Conservation (phyloP, 2,329 filamentous ascomycete genomes). For the Verticillium dahliae region DNA sequence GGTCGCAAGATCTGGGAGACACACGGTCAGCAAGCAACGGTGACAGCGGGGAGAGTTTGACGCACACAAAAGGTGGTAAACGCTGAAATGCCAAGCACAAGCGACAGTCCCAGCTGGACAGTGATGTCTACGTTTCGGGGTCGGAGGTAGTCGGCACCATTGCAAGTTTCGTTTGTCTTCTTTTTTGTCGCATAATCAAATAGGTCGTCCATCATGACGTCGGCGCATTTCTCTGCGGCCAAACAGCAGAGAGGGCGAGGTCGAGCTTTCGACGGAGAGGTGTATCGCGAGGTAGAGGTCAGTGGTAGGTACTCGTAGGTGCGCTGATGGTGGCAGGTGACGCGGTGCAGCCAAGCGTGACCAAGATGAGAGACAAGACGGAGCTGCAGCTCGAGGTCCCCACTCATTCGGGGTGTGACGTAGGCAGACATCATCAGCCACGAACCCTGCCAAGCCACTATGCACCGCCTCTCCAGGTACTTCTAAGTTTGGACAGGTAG, state of each 20-base stretch:
- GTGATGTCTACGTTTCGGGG: conserved; percentile 25
- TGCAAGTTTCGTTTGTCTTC: conserved; percentile 12
- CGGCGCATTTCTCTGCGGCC: not conserved
- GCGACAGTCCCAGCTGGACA: conserved; percentile 67
- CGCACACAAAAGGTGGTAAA: conserved; percentile 72
- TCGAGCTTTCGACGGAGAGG: not conserved
- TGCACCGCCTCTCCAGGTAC: not conserved
- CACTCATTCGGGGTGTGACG: not conserved
- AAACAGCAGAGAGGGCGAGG: not conserved
- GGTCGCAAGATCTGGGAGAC: conserved; percentile 68
- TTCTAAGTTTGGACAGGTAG: no score
- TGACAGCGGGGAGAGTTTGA: conserved; percentile 2
- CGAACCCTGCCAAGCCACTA: not conserved
- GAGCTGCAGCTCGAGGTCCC: not conserved
- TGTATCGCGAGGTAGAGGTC: not conserved
- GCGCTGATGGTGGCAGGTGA: not conserved
- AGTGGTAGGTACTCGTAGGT: not conserved
- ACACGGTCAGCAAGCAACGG: not conserved
- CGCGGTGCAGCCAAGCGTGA: not conserved
- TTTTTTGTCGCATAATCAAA: conserved; percentile 3
- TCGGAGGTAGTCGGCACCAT: conserved; percentile 13
- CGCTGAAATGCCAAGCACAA: conserved; percentile 61
- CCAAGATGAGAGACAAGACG: not conserved
- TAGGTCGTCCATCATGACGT: conserved; percentile 7
- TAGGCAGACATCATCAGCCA: not conserved